These are phyloP conservation scores for Pleurotus djamor DNA, from an alignment of 768 basidiomycete genomes.

Conservation along the genomic window DNA sequence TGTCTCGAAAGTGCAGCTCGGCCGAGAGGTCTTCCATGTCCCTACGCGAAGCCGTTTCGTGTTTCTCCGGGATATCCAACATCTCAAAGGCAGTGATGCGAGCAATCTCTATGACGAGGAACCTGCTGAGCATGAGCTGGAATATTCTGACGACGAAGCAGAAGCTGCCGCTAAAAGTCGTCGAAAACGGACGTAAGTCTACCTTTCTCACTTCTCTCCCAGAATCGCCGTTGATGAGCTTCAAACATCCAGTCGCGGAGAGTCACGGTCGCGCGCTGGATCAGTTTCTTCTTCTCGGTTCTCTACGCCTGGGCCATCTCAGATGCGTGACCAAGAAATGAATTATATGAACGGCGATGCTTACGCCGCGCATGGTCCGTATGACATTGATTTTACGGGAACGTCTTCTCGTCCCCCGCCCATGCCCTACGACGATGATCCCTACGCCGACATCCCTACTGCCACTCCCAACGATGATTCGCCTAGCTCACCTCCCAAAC, in stretches of 20 bases:
- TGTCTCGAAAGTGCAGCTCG: conserved; percentile 47
- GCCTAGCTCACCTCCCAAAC: not conserved
- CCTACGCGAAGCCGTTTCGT: conserved; percentile 81
- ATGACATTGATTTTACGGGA: conserved; percentile 60
- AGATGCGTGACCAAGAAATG: conserved; percentile 55
- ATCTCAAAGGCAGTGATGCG: conserved; percentile 86
- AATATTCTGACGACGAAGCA: conserved; percentile 95
- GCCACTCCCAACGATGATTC: not conserved
- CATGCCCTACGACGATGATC: conserved; percentile 71
- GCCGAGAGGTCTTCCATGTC: conserved; percentile 78
- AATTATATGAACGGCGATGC: conserved; percentile 51
- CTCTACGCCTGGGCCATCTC: conserved; percentile 51
- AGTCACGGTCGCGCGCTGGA: conserved; percentile 48
- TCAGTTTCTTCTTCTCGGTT: conserved; percentile 55
- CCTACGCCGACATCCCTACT: conserved; percentile 51
- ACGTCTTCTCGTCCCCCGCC: conserved; percentile 64
- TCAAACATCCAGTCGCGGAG: conserved; percentile 41
- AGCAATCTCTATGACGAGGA: conserved; percentile 96
- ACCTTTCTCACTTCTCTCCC: not conserved
- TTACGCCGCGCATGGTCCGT: conserved; percentile 65
- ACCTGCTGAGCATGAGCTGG: conserved; percentile 83
- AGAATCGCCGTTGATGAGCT: not conserved
- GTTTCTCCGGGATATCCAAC: conserved; percentile 69
- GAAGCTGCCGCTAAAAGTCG: conserved; percentile 72
- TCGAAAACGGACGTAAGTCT: conserved; percentile 56